A percentile compares a stretch with the other conserved stretches of the same genome.
Conservation (phyloP, 805 yeast genomes). For the Lipomyces starkeyi region DNA sequence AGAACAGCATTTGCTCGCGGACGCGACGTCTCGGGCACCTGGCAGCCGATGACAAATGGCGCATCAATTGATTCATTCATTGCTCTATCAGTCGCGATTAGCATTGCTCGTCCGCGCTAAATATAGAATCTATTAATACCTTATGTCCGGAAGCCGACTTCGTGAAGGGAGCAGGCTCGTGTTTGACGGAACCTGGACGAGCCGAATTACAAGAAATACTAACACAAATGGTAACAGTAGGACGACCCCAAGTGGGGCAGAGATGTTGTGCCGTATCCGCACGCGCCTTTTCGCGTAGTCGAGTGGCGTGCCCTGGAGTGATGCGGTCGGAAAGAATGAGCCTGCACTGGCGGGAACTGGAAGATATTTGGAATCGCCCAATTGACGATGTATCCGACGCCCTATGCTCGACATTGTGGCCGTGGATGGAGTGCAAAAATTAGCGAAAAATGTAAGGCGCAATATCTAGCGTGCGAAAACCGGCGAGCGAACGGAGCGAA, state of each 20-base stretch:
- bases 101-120: background rate
- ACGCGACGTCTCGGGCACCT: constrained; percentile 51
- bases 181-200: constrained; percentile 10
- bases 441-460: background rate
- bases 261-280: constrained; percentile 27
- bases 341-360: background rate
- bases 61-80: constrained; percentile 45
- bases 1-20: constrained; percentile 81
- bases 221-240: constrained; percentile 21
- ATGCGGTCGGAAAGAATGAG: background rate
- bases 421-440: background rate
- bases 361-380: background rate
- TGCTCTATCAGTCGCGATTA: constrained; percentile 9
- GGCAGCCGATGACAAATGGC: constrained; percentile 64
- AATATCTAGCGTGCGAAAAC: background rate
- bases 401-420: background rate
- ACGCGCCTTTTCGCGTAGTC: constrained; percentile 31
- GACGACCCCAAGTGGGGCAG: constrained; percentile 27
- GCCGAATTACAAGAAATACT: constrained; percentile 12
- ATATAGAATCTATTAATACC: constrained; percentile 4
- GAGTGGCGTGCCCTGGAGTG: background rate
- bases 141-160: constrained; percentile 20
- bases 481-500: background rate
- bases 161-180: background rate
- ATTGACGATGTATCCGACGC: constrained; percentile 1